These are phyloP conservation scores for Lepidopterella palustris DNA, from an alignment of 495 filamentous ascomycete genomes.

Conservation along the genomic window DNA sequence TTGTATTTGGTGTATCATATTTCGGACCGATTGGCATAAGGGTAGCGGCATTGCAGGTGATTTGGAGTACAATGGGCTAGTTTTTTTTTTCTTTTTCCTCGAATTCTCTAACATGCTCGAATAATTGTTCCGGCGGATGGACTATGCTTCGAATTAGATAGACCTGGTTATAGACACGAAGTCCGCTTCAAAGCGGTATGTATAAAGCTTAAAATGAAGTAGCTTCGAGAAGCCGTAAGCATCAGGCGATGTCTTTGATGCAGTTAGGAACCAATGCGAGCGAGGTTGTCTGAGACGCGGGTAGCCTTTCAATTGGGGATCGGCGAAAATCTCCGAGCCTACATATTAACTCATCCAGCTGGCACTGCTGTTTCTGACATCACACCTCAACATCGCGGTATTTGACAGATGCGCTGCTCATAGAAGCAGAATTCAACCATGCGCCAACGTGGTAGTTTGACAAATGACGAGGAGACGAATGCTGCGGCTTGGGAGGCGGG, in stretches of 20 bases:
- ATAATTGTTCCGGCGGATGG: neutral
- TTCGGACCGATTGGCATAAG: neutral
- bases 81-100: neutral
- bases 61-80: neutral
- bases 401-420: neutral
- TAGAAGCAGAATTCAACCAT: slow-evolving; percentile 8
- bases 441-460: slow-evolving; percentile 32
- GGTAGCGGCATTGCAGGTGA: neutral
- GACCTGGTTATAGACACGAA: neutral
- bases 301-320: neutral
- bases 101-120: too few relatives aligned
- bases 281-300: neutral
- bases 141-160: neutral
- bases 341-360: neutral
- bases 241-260: too few relatives aligned
- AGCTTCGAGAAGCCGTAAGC: too few relatives aligned
- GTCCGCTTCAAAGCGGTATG: neutral
- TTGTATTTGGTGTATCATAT: neutral
- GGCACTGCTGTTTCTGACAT: slow-evolving; percentile 5
- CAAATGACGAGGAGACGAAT: slow-evolving; percentile 48
- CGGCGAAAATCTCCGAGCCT: neutral
- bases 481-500: slow-evolving; percentile 56
- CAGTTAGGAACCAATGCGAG: too few relatives aligned
- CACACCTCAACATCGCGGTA: neutral
- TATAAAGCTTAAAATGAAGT: too few relatives aligned